Base-by-base conservation (phyloP, 768 basidiomycete species). In the Lenzites betulinus region DNA sequence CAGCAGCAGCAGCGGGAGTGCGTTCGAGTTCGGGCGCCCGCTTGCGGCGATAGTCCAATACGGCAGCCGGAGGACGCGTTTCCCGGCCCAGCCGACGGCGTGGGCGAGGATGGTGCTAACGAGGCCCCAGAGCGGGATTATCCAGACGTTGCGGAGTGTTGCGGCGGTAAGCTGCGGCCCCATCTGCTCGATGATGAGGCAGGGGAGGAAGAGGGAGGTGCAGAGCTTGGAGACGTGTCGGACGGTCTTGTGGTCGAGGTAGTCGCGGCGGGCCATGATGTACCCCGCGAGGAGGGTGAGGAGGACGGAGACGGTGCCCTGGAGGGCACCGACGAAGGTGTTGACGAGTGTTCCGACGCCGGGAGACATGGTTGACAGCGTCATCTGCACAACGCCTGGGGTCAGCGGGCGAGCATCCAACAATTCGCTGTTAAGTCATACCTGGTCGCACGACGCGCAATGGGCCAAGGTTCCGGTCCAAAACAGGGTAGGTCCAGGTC, bases 141-240 rank as follows among this genome's bases (percentile, higher is more conserved):
- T 66, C 70, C 71, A 72, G 30, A 70, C 52, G 35, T 43, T 54
- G 20, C 59, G 23, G 43, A 72, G 58, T 4, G 55, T 54, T 12
- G 26, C 7, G n/a, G 50, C 59, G 51, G 71, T 70, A 46, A 73
- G 66, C 62, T 67, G 61, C 26, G 69, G 71, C 3, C 69, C 71
- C 71, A 71, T 73, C 51, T 69, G 59, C 12, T 64, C 68, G 64
- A 73, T 47, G 64, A 73, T 65, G 62, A 73, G 70, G 51, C 66
- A 68, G 22, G 71, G 71, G 42, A 71, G 69, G 65, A 72, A 71
- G 57, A 70, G 55, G 25, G 54, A 58, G 7, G 71, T 64, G 61
- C 68, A 72, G 38, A 72, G 60, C 47, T 57, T 66, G 59, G 70
- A 67, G 43, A 71, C 48, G 43, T 60, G 57, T 22, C 66, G 64